Evolutionary conservation across 306 rosid genomes (phyloP).

Genomic region (Hippophae gyantsensis): DNA sequence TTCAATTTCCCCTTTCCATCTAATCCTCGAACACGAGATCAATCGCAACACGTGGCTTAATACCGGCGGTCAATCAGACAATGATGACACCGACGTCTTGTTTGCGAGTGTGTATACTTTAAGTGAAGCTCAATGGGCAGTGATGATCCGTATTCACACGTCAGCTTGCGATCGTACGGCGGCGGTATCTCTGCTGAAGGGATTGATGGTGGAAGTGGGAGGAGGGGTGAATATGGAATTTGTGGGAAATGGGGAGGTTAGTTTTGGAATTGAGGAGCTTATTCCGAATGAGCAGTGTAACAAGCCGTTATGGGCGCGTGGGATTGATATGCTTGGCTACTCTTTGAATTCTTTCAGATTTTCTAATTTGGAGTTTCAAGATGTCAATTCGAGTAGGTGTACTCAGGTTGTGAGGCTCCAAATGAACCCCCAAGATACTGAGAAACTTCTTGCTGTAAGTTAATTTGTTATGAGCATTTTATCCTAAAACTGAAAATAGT

Average conservation of each 20-base stretch:
- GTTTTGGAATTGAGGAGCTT: conserved; percentile 40
- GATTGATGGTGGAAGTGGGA: conserved; percentile 21
- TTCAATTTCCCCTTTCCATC: conserved; percentile 33
- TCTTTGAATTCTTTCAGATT: conserved; percentile 38
- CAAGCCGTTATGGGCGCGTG: conserved; percentile 41
- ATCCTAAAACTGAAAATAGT: no score
- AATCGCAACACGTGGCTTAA: conserved; percentile 30
- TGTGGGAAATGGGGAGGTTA: conserved; percentile 6
- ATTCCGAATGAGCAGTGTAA: conserved; percentile 25
- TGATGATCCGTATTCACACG: conserved; percentile 36
- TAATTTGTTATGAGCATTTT: no score
- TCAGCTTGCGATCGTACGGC: conserved; percentile 54
- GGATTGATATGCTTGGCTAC: conserved; percentile 42
- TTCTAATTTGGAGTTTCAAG: conserved; percentile 41
- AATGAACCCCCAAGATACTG: conserved; percentile 28
- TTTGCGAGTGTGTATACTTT: conserved; percentile 28
- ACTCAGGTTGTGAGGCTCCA: conserved; percentile 45
- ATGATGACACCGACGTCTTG: conserved; percentile 21
- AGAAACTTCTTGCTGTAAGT: conserved; percentile 34
- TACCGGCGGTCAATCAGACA: not conserved
- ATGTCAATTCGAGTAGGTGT: conserved; percentile 19
- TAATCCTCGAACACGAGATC: conserved; percentile 39
- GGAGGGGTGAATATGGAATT: not conserved
- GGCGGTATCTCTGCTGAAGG: conserved; percentile 35
- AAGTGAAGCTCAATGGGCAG: conserved; percentile 17